phyloP scores from a whole-genome alignment of 2,329 filamentous ascomycete species.

The Teratosphaeria epicoccoides region DNA sequence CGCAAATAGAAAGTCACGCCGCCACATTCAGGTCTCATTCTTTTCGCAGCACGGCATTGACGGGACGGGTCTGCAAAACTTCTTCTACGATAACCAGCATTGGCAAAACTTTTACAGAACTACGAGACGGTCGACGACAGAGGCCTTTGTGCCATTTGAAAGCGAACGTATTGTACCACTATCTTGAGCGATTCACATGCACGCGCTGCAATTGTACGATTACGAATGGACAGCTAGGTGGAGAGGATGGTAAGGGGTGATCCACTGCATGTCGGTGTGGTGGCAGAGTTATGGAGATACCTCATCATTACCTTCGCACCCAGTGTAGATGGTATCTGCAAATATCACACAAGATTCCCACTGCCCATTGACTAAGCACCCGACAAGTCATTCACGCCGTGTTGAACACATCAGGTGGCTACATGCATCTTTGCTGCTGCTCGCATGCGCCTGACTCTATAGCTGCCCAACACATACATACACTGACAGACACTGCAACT shows the following conservation, averaged over 20 bases:
- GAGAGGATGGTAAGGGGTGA: background rate
- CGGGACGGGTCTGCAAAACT: background rate
- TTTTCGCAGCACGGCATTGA: background rate
- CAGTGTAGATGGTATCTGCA: background rate
- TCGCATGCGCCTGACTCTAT: background rate
- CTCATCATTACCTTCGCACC: background rate
- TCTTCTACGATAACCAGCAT: constrained; percentile 3
- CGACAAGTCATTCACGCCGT: background rate
- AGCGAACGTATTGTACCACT: background rate
- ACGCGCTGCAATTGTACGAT: background rate
- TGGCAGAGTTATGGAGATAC: background rate
- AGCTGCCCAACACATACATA: background rate
- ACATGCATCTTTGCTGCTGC: no score
- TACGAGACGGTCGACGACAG: background rate
- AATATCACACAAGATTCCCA: background rate
- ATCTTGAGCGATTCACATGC: background rate
- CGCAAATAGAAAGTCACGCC: background rate
- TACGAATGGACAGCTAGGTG: background rate
- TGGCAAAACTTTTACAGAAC: background rate
- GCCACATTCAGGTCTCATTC: background rate
- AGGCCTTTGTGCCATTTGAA: background rate
- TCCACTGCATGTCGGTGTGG: background rate
- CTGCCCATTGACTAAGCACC: no score
- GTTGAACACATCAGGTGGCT: background rate
- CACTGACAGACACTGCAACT: no score